Percentiles rank a stretch among this genome's conserved stretches.
These are phyloP conservation scores for Ilex paraguariensis DNA, from an alignment of 305 asterid genomes.

Conservation along the genomic window DNA sequence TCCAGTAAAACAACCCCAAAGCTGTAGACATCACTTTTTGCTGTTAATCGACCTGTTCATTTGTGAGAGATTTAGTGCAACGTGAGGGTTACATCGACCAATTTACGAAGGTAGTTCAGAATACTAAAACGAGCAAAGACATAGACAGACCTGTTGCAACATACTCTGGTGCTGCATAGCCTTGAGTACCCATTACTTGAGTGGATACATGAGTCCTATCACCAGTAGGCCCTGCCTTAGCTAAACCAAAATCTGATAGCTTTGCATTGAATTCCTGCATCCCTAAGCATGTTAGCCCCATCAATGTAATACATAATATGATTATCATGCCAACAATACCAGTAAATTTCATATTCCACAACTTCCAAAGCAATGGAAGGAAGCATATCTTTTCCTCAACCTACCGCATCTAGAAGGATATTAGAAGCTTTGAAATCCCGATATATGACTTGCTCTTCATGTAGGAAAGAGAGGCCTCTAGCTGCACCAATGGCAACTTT, in stretches of 20 bases:
- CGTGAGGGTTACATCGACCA: neutral
- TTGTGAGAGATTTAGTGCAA: neutral
- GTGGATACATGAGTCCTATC: slow-evolving; percentile 91
- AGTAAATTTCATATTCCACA: neutral
- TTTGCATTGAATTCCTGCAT: slow-evolving; percentile 88
- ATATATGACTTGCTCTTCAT: slow-evolving; percentile 83
- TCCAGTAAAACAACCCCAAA: slow-evolving; percentile 94
- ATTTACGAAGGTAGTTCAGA: neutral
- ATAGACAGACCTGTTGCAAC: slow-evolving; percentile 71
- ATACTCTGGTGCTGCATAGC: slow-evolving; percentile 96
- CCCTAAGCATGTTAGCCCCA: neutral
- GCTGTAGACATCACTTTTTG: slow-evolving; percentile 93
- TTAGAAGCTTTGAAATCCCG: slow-evolving; percentile 92
- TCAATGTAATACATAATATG: neutral
- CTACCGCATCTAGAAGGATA: slow-evolving; percentile 86
- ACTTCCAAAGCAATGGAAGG: neutral
- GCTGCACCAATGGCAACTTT: slow-evolving; percentile 97
- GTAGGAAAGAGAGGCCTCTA: slow-evolving; percentile 83
- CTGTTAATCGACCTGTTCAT: slow-evolving; percentile 65
- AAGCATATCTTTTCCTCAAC: neutral
- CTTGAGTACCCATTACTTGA: slow-evolving; percentile 91
- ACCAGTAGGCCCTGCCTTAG: slow-evolving; percentile 96
- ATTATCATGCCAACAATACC: neutral
- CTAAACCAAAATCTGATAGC: slow-evolving; percentile 89
- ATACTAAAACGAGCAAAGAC: neutral